Conservation (phyloP, 352 stramenopile species). For the Phytophthora crassamura region DNA sequence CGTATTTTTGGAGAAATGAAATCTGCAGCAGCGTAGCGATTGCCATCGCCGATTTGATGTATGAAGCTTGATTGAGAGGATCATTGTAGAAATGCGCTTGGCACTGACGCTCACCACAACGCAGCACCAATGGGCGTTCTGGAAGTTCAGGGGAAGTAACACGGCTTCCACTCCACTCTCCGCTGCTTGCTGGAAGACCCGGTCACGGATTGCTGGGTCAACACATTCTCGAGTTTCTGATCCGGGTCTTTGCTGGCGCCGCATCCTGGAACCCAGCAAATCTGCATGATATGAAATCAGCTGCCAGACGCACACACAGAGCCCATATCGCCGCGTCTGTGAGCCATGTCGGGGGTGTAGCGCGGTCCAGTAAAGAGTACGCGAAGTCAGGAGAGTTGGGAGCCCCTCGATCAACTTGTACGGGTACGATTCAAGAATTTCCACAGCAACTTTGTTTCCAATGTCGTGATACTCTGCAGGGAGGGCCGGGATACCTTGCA, state of each 20-base stretch:
- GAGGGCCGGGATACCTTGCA: background rate
- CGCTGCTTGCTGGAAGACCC: background rate
- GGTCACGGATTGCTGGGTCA: no score
- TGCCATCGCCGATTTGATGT: background rate
- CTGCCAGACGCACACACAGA: background rate
- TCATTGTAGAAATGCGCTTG: constrained; percentile 15
- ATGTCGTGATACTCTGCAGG: constrained; percentile 3
- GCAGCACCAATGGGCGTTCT: constrained; percentile 19
- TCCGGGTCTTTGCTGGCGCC: background rate
- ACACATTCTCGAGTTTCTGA: background rate
- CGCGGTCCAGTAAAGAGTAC: constrained; percentile 7
- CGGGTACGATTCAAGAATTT: background rate
- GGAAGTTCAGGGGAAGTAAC: constrained; percentile 13
- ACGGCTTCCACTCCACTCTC: constrained; percentile 1
- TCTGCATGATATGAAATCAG: background rate
- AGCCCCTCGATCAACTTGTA: constrained; percentile 1
- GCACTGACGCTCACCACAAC: background rate
- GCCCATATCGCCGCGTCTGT: background rate
- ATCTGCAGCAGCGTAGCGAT: no score
- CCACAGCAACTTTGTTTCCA: background rate
- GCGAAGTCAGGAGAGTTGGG: background rate
- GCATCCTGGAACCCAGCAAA: constrained; percentile 4
- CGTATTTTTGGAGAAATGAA: no score
- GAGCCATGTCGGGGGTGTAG: constrained; percentile 1
- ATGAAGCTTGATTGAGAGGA: background rate